Evolutionary conservation across 768 basidiomycete species (phyloP).

Genomic region (Flagelloscypha sp.): DNA sequence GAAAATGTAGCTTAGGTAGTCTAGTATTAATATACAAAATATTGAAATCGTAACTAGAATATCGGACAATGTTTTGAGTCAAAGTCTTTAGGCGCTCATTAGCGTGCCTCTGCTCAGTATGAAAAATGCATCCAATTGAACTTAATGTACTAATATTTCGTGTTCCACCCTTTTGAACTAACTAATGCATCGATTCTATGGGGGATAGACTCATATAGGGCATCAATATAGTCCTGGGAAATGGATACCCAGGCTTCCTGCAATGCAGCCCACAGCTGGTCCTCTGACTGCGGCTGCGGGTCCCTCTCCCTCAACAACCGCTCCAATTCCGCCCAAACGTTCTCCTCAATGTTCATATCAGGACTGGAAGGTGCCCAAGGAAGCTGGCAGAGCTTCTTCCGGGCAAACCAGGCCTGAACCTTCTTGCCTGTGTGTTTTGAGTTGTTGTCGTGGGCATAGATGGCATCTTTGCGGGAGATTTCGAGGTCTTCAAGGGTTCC

Average conservation of each 20-base stretch:
- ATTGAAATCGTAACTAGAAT: too few species aligned
- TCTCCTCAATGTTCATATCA: slow-evolving; percentile 27
- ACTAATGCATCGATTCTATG: too few species aligned
- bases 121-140: too few species aligned
- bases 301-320: slow-evolving; percentile 6
- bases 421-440: slow-evolving; percentile 26
- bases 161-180: too few species aligned
- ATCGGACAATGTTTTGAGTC: too few species aligned
- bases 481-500: slow-evolving; percentile 18
- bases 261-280: slow-evolving; percentile 15
- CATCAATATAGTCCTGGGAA: too few species aligned
- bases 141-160: too few species aligned
- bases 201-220: too few species aligned
- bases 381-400: slow-evolving; percentile 19
- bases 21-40: too few species aligned
- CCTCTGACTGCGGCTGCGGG: slow-evolving; percentile 10
- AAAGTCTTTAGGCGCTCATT: too few species aligned
- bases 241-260: slow-evolving; percentile 5
- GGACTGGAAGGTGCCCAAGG: slow-evolving; percentile 25
- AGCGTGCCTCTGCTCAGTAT: too few species aligned
- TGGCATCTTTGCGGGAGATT: slow-evolving; percentile 9
- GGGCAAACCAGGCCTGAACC: slow-evolving; percentile 19
- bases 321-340: slow-evolving; percentile 24
- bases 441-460: slow-evolving; percentile 30
- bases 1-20: too few species aligned